Conservation (phyloP, 129 eudicot genomes). For the Saussurea involucrata region DNA sequence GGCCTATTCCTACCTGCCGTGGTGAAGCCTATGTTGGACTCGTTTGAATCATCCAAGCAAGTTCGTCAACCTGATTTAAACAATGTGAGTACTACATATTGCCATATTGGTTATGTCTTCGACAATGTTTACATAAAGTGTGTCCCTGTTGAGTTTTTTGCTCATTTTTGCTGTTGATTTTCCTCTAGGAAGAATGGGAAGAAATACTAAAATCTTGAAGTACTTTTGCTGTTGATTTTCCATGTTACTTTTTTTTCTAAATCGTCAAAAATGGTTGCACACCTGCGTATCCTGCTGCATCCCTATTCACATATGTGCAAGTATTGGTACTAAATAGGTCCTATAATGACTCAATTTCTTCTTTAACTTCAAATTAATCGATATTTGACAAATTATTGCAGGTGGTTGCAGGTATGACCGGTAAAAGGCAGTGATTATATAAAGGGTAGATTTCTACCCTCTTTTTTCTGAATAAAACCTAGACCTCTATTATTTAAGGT, state of each 20-base stretch:
- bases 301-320: not conserved
- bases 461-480: slow-evolving; percentile 4
- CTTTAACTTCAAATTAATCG: not conserved
- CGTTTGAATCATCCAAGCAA: slow-evolving; percentile 68
- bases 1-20: slow-evolving; percentile 97
- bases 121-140: not conserved
- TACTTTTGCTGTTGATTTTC: not conserved
- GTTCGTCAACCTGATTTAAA: slow-evolving; percentile 68
- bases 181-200: not conserved
- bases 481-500: slow-evolving; percentile 17
- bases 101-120: not conserved
- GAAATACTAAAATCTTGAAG: not conserved
- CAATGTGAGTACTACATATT: slow-evolving; percentile 48
- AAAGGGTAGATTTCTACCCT: slow-evolving; percentile 18
- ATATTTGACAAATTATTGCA: slow-evolving; percentile 22
- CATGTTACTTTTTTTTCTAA: not conserved
- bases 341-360: not conserved
- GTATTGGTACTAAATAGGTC: not conserved
- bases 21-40: slow-evolving; percentile 84
- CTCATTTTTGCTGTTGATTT: not conserved
- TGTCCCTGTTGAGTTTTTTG: not conserved
- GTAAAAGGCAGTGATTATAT: slow-evolving; percentile 40
- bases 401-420: slow-evolving; percentile 70
- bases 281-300: not conserved
- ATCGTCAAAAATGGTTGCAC: not conserved